Evolutionary conservation across 2,329 filamentous ascomycete species (phyloP).

Genomic region (Ascochyta viciae-villosae): DNA sequence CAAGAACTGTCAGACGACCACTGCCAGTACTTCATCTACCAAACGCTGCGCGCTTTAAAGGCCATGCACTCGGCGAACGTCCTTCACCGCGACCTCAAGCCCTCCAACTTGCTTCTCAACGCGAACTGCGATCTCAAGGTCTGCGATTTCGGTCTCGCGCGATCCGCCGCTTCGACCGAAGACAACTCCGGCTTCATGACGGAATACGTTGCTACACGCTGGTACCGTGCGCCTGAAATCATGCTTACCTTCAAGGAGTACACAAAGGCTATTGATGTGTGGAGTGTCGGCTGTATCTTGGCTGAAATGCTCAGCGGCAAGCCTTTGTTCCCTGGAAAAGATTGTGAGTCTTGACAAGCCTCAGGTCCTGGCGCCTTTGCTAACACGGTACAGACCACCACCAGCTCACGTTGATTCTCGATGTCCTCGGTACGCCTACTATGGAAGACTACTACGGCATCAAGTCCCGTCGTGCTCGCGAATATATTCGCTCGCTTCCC

Average conservation of each 20-base stretch:
- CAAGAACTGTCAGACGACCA: slow-evolving; percentile 99
- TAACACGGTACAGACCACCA: slow-evolving; percentile 75
- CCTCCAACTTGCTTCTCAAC: slow-evolving; percentile 94
- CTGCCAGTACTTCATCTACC: slow-evolving; percentile 99
- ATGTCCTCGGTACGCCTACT: slow-evolving; percentile 95
- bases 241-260: slow-evolving; percentile 99
- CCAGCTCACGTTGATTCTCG: slow-evolving; percentile 94
- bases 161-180: slow-evolving; percentile 94
- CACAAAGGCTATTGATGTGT: slow-evolving; percentile 98
- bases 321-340: slow-evolving; percentile 96
- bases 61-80: slow-evolving; percentile 99
- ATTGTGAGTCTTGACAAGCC: slow-evolving; percentile 70
- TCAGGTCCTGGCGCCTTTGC: not conserved
- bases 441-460: slow-evolving; percentile 99
- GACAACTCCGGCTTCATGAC: slow-evolving; percentile 99
- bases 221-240: slow-evolving; percentile 98
- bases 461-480: slow-evolving; percentile 94
- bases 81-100: slow-evolving; percentile 95
- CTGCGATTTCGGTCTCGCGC: slow-evolving; percentile 95
- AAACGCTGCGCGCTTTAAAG: slow-evolving; percentile 95
- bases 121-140: slow-evolving; percentile 99
- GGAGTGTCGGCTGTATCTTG: slow-evolving; percentile 97
- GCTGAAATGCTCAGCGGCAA: slow-evolving; percentile 99
- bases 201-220: slow-evolving; percentile 98
- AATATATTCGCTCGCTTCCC: slow-evolving; percentile 96